Evolutionary conservation across 2,329 filamentous ascomycete species (phyloP), one percentile per base, ranked within the genome.

Genomic region (Sporothrix euskadiensis): DNA sequence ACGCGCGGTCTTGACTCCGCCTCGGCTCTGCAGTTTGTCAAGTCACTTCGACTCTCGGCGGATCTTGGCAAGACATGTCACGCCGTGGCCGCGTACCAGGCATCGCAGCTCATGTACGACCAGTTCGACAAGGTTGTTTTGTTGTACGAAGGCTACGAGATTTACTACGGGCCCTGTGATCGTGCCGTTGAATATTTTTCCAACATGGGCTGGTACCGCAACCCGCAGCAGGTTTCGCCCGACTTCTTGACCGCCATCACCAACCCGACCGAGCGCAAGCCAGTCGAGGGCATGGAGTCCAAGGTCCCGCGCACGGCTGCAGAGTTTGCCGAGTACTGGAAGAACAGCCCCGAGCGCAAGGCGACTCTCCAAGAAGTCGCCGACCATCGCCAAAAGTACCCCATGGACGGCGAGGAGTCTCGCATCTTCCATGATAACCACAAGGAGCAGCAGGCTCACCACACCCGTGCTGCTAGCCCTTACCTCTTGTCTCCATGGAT

Each of bases 161-260:
- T 92, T 69, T 93, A 88, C 81, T 88, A 89, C 78, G 91, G 91
- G 0, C 88, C 86, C 2, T 85, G 86, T 2, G 82, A 83, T n/a
- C 84, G 88, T 59, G 91, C 91, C 2, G 87, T 85, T 72, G 83
- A 87, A 73, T 93, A 92, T 80, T 92, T 93, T 78, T 84, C 88
- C 73, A 84, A 88, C 68, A 83, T 92, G n/a, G 91, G 92, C 0
- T 94, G 92, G 77, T 82, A 88, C 35, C 91, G 83, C 14, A 84
- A 83, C 0, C 81, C 83, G 0, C 80, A 84, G 10, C 84, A 91
- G 78, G 94, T 92, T 0, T 94, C 92, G 0, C 89, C 92, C 1
- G 92, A 94, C 79, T 94, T 94, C 81, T 81, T 94, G 57, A 94
- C 92, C 0, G 90, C 91, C 0, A 85, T 94, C 19, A 93, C 91